phyloP scores from a whole-genome alignment of 2,329 filamentous ascomycete genomes.

The Fusarium devonianum region DNA sequence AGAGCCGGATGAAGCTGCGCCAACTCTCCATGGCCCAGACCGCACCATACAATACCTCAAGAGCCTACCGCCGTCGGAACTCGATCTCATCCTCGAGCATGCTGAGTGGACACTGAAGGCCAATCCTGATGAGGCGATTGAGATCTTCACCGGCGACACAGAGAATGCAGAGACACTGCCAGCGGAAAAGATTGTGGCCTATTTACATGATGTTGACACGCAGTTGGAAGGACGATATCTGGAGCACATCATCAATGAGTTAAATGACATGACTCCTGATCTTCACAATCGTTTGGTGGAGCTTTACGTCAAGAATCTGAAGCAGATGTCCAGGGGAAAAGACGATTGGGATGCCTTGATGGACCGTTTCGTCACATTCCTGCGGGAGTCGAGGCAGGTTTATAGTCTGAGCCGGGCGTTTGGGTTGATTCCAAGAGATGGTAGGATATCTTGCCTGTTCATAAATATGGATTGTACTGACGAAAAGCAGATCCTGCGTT shows the following conservation, averaged over 20 bases:
- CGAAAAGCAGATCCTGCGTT: constrained; percentile 74
- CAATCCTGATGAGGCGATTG: constrained; percentile 81
- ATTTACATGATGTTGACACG: constrained; percentile 73
- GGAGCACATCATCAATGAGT: constrained; percentile 87
- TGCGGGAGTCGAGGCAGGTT: constrained; percentile 73
- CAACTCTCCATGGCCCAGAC: constrained; percentile 76
- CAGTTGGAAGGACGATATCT: constrained; percentile 82
- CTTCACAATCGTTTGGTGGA: constrained; percentile 87
- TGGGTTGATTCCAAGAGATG: constrained; percentile 77
- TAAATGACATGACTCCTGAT: constrained; percentile 83
- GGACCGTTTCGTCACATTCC: constrained; percentile 74
- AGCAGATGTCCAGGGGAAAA: constrained; percentile 50
- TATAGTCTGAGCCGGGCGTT: constrained; percentile 85
- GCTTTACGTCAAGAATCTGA: constrained; percentile 67
- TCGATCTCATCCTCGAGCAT: constrained; percentile 91
- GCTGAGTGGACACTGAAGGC: constrained; percentile 83
- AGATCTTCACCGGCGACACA: constrained; percentile 90
- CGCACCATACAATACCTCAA: constrained; percentile 91
- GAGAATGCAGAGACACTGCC: constrained; percentile 93
- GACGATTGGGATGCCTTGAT: constrained; percentile 65
- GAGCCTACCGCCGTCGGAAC: constrained; percentile 82
- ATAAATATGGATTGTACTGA: constrained; percentile 16
- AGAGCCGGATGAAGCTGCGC: constrained; percentile 58
- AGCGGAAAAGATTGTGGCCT: constrained; percentile 75
- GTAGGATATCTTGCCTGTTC: constrained; percentile 55